Evolutionary conservation across 495 filamentous ascomycete species (phyloP), one percentile per base, ranked within the genome.

Genomic region (Symbiotaphrina buchneri): DNA sequence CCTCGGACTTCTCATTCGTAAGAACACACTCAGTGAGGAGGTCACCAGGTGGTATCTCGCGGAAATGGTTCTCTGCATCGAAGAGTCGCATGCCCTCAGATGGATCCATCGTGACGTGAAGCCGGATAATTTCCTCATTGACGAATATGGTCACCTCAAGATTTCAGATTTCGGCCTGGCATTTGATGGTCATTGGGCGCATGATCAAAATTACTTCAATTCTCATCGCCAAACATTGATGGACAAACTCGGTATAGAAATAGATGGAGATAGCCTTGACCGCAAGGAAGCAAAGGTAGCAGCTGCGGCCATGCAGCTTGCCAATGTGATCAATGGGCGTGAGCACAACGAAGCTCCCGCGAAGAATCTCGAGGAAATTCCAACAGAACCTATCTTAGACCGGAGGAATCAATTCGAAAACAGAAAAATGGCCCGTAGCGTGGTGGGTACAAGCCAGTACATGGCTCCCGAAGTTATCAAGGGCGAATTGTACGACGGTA

Each of bases 41-140:
- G 68, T 76, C 26, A 71, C 82, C 3, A 65, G 67, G 30, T 92
- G 76, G 59, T 95, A 95, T 43, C 54, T 85, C 26, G 80, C 85
- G 7, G 84, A 95, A 55, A 95, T 93, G 81, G 74, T 93, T 26
- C 48, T 92, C 3, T 92, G 83, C 44, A 72, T 95, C 32, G 85
- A 95, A 50, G 85, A 92, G 47, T 74, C 78, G 4, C 85, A 95
- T 56, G 59, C 65, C 28, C 65, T 93, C 21, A 59, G 61, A 18
- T 93, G 78, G 64, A 92, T 95, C 28, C 85, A 95, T 46, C 74
- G 85, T 6, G 85, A 93, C 52, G 66, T 95, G 44, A 95, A 95
- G 48, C 85, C 85, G 0, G 85, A 95, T 56, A 95, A 95, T 42
- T 93, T 95, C 40, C 63, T 93, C 22, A 82, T 93, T 39, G 77